These are phyloP conservation scores for Plasmodium vivax DNA, from an alignment of 169 alveolate species.

Conservation along the genomic window DNA sequence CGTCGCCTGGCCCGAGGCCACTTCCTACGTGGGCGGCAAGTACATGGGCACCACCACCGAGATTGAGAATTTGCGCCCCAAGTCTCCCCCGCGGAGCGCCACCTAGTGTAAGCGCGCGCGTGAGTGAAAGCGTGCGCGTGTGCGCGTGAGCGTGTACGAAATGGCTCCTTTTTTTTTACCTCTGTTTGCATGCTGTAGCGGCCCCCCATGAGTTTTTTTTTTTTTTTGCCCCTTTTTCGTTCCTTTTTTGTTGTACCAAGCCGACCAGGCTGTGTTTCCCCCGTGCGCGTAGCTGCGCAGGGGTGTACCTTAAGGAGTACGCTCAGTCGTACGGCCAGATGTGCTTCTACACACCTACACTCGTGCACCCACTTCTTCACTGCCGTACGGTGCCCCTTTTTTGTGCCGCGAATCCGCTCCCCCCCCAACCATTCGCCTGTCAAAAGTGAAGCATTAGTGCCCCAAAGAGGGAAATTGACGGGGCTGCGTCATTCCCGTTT, in stretches of 20 bases:
- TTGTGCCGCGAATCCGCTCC: neutral
- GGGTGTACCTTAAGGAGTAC: no score
- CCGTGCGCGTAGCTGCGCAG: neutral
- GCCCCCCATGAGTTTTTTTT: neutral
- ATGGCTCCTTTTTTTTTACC: neutral
- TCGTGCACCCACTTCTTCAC: neutral
- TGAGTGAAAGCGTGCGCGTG: no score
- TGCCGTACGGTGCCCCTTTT: neutral
- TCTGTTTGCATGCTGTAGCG: neutral
- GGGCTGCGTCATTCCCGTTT: neutral
- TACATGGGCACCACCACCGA: slow-evolving; percentile 90
- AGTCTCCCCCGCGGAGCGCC: slow-evolving; percentile 85
- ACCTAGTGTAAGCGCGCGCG: neutral
- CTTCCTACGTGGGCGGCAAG: slow-evolving; percentile 89
- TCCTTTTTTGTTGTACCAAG: neutral
- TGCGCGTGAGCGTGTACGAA: neutral
- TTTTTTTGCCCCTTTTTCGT: neutral
- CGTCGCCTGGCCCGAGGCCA: slow-evolving; percentile 88
- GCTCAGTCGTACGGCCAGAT: neutral
- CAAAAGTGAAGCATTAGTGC: neutral
- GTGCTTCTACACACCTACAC: neutral
- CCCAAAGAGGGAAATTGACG: neutral
- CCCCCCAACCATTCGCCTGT: neutral
- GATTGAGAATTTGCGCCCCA: slow-evolving; percentile 92
- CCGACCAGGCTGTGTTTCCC: neutral